phyloP scores from a whole-genome alignment of 768 basidiomycete species.

The Cyclocybe aegerita region DNA sequence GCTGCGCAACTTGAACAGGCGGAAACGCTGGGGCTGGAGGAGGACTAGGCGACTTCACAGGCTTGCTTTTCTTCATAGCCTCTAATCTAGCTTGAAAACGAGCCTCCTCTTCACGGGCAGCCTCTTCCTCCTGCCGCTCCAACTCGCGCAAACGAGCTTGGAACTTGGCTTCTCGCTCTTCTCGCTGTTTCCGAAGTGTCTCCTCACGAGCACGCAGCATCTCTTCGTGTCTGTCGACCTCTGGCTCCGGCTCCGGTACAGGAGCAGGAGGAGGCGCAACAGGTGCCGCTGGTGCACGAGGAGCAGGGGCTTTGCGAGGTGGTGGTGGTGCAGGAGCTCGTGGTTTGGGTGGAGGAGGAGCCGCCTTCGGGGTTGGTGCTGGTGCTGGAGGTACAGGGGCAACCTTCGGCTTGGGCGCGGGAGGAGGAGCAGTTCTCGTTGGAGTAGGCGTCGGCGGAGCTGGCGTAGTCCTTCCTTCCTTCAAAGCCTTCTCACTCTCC shows the following conservation, averaged over 20 bases:
- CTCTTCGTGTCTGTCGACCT: slow-evolving; percentile 79
- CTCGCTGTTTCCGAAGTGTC: slow-evolving; percentile 66
- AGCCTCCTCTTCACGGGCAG: slow-evolving; percentile 48
- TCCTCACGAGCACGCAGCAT: slow-evolving; percentile 68
- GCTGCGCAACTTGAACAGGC: not conserved
- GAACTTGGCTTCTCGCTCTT: slow-evolving; percentile 48
- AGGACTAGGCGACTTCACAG: slow-evolving; percentile 24
- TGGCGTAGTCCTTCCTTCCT: slow-evolving; percentile 42
- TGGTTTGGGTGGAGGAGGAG: slow-evolving; percentile 35
- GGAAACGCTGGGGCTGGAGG: slow-evolving; percentile 28
- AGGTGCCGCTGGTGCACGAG: slow-evolving; percentile 36
- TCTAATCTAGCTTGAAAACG: slow-evolving; percentile 30
- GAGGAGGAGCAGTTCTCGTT: slow-evolving; percentile 26
- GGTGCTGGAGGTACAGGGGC: slow-evolving; percentile 18
- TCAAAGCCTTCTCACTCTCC: slow-evolving; percentile 69
- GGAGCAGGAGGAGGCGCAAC: slow-evolving; percentile 40
- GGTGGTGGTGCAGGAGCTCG: slow-evolving; percentile 35
- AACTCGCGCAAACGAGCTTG: slow-evolving; percentile 65
- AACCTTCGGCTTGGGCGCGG: slow-evolving; percentile 25
- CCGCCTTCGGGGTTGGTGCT: slow-evolving; percentile 19
- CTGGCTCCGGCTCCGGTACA: slow-evolving; percentile 33
- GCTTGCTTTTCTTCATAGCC: slow-evolving; percentile 28
- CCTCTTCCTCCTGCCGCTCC: slow-evolving; percentile 55
- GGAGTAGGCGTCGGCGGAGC: slow-evolving; percentile 29
- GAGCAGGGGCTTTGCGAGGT: slow-evolving; percentile 42